Conservation (phyloP, 208 protist genomes). For the Acanthamoeba lugdunensis region DNA sequence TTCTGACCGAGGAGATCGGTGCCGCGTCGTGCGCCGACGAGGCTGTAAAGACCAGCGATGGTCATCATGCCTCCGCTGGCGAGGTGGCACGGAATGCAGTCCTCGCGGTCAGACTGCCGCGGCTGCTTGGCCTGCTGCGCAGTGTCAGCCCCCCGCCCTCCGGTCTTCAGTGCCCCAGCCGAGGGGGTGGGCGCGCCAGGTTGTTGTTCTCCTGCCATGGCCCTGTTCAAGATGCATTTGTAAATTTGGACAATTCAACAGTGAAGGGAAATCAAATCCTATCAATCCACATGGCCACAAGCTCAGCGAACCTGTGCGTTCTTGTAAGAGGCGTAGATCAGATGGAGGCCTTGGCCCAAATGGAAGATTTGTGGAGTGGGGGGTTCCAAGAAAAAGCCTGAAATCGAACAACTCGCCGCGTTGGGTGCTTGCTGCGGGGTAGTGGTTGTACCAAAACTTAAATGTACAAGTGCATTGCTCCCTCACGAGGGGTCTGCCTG, state of each 20-base stretch:
- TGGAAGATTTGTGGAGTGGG: too few relatives aligned
- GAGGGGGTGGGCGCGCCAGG: background rate
- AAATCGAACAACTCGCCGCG: background rate
- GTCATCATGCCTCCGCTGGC: conserved; percentile 48
- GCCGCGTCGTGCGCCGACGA: conserved; percentile 11
- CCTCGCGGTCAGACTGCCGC: background rate
- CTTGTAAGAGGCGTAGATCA: too few relatives aligned
- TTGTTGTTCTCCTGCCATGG: background rate
- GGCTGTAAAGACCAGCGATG: conserved; percentile 40
- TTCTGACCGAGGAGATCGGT: conserved; percentile 37
- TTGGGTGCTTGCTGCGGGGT: too few relatives aligned
- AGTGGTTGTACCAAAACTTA: background rate
- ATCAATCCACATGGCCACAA: too few relatives aligned
- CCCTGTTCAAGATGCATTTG: too few relatives aligned
- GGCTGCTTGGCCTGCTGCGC: background rate
- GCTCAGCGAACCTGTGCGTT: too few relatives aligned
- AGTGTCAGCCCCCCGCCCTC: background rate
- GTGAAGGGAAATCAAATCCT: too few relatives aligned
- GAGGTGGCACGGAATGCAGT: conserved; percentile 19
- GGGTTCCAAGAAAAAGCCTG: background rate
- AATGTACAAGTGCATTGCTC: background rate
- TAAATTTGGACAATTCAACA: too few relatives aligned
- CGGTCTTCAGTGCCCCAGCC: background rate
- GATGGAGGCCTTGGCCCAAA: too few relatives aligned
- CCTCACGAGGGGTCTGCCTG: too few relatives aligned